Base-by-base conservation (phyloP, 169 alveolate genomes). In the Eimeria maxima region DNA sequence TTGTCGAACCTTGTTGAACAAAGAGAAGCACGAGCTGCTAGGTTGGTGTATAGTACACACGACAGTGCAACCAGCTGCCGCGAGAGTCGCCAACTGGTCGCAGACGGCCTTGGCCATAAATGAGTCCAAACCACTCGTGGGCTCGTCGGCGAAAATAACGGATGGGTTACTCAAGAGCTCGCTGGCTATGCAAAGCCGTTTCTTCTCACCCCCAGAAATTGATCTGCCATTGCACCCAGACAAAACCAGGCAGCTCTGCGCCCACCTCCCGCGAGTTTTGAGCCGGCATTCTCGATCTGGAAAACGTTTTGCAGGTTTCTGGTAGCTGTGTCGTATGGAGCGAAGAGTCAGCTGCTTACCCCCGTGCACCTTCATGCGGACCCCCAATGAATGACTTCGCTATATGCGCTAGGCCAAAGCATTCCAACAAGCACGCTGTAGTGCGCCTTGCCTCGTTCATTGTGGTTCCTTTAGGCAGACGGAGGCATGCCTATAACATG, bases 121-220 rank as follows among this genome's bases (percentile, higher is more conserved):
- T 38, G 96, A 83, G 42, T 94, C 96, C 69, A 97, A 96, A 18
- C 98, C 98, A 45, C 98, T 97, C 20, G 98, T 97, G 42, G 98
- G 98, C 91, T 97, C 98, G 95, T 97, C 98, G n/a, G 97, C 97
- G 78, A 97, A 97, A n/a, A 97, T 90, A 47, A 97, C 93, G 33
- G 96, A 71, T 20, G 98, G 98, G 89, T 96, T 95, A 13, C 97
- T 96, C 67, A 97, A 88, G 73, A 97, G 87, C 96, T 97, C 98
- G 47, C 96, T 94, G 44, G 97, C 98, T 44, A 97, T 95, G 55
- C 97, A 93, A 16, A 96, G 89, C 81, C 98, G 96, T 76, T 97
- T 96, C 94, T 96, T 96, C 91, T 97, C 98, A 7, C 98, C 98
- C 16, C 98, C 98, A 14, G 98, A 97, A 50, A 97, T 81, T 13